phyloP scores from a whole-genome alignment of 371 early-diverging fungal species.

The Zopfochytrium polystomum region DNA sequence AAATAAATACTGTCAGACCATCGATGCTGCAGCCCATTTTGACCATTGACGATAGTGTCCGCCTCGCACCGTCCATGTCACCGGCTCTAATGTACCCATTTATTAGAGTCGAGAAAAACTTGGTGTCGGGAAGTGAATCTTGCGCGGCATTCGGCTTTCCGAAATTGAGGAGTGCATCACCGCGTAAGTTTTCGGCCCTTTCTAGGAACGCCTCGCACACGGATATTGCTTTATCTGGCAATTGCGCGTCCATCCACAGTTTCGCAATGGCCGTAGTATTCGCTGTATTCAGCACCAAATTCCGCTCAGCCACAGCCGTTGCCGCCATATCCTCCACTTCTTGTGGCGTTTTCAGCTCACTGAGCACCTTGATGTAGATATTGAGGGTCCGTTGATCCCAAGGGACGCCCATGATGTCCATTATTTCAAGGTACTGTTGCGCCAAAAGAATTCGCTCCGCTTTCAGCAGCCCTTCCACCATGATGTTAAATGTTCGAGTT shows the following conservation, averaged over 20 bases:
- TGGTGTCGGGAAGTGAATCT: too few species aligned
- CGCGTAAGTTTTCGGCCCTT: too few species aligned
- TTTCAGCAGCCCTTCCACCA: constrained; percentile 14
- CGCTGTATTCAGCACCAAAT: not conserved
- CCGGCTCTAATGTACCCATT: too few species aligned
- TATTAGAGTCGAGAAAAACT: too few species aligned
- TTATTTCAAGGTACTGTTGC: constrained; percentile 19
- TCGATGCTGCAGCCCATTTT: constrained; percentile 19
- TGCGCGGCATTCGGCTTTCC: too few species aligned
- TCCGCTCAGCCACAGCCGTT: not conserved
- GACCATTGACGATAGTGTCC: too few species aligned
- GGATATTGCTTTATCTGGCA: not conserved
- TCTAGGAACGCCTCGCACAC: constrained; percentile 2
- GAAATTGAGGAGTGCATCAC: too few species aligned
- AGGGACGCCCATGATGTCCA: constrained; percentile 17
- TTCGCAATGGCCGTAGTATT: constrained; percentile 4
- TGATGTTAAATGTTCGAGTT: constrained; percentile 22
- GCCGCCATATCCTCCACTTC: constrained; percentile 12
- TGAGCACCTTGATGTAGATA: constrained; percentile 12
- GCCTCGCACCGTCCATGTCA: too few species aligned
- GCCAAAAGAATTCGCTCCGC: not conserved
- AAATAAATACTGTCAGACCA: constrained; percentile 14
- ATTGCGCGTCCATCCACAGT: not conserved
- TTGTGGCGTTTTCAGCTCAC: not conserved
- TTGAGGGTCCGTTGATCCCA: constrained; percentile 22